phyloP scores from a whole-genome alignment of 2,329 filamentous ascomycete species.

The Colletotrichum viniferum region DNA sequence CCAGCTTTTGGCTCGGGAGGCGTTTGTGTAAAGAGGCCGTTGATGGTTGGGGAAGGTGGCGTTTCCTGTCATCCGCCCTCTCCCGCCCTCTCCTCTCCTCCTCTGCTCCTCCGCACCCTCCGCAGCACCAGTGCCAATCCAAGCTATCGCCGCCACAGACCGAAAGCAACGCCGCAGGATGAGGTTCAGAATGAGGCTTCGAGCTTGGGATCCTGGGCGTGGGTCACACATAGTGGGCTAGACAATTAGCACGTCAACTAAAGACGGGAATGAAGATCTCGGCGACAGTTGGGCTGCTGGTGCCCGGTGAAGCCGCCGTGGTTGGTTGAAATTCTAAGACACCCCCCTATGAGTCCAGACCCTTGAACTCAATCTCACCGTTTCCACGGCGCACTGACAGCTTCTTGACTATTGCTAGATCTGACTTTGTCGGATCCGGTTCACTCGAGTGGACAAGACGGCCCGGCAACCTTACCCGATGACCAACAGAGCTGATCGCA shows the following conservation, averaged over 20 bases:
- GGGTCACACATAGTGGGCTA: not conserved
- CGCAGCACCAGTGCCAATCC: not conserved
- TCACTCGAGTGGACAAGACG: not conserved
- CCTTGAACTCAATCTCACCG: not conserved
- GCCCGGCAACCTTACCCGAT: not conserved
- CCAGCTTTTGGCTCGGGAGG: not conserved
- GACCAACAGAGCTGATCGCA: not conserved
- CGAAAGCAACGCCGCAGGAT: not conserved
- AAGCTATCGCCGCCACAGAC: not conserved
- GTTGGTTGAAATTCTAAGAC: not conserved
- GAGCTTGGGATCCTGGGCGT: not conserved
- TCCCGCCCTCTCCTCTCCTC: not conserved
- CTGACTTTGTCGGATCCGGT: slow-evolving; percentile 3
- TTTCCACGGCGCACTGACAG: not conserved
- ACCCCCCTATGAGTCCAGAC: not conserved
- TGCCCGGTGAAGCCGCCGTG: not conserved
- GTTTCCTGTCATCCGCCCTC: not conserved
- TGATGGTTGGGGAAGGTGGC: not conserved
- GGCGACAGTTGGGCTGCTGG: not conserved
- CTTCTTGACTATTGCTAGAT: not conserved
- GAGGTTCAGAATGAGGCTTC: not conserved
- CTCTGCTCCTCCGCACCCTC: not conserved
- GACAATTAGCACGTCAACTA: not conserved
- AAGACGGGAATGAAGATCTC: not conserved
- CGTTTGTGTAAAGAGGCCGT: not conserved